Percentiles rank a stretch among this genome's conserved stretches.
These are phyloP conservation scores for Benincasa hispida DNA, from an alignment of 306 rosid species.

Conservation along the genomic window DNA sequence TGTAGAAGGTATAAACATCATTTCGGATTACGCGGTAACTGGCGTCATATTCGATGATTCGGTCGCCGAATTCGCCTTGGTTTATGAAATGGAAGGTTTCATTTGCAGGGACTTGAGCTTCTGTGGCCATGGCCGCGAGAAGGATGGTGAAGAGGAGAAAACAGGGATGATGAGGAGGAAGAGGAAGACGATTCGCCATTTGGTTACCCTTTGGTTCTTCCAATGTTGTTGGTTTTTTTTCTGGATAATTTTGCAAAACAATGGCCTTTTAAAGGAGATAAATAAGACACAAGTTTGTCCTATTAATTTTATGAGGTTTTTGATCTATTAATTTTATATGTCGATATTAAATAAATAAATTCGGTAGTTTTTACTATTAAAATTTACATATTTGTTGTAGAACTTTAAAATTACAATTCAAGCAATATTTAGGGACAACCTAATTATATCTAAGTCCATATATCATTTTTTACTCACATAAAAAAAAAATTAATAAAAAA, in stretches of 20 bases:
- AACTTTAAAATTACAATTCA: too few species aligned
- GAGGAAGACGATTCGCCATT: background rate
- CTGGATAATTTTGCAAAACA: background rate
- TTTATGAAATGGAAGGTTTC: conserved; percentile 16
- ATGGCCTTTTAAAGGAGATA: background rate
- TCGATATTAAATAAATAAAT: too few species aligned
- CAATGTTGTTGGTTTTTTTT: background rate
- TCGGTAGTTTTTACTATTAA: too few species aligned
- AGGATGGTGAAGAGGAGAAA: background rate
- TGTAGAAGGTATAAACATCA: background rate
- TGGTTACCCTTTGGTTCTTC: background rate
- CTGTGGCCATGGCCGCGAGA: background rate
- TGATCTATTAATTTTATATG: too few species aligned
- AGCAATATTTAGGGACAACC: too few species aligned
- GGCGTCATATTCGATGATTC: conserved; percentile 7
- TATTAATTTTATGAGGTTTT: too few species aligned
- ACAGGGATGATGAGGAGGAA: background rate
- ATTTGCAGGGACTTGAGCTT: conserved; percentile 21
- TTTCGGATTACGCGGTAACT: conserved; percentile 15
- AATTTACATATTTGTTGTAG: too few species aligned
- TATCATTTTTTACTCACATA: too few species aligned
- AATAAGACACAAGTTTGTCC: too few species aligned
- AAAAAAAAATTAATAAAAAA: too few species aligned
- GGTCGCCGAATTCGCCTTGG: conserved; percentile 19
- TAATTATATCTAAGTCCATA: too few species aligned